Conservation (phyloP, 2,329 filamentous ascomycete genomes). For the Fonsecaea nubica region DNA sequence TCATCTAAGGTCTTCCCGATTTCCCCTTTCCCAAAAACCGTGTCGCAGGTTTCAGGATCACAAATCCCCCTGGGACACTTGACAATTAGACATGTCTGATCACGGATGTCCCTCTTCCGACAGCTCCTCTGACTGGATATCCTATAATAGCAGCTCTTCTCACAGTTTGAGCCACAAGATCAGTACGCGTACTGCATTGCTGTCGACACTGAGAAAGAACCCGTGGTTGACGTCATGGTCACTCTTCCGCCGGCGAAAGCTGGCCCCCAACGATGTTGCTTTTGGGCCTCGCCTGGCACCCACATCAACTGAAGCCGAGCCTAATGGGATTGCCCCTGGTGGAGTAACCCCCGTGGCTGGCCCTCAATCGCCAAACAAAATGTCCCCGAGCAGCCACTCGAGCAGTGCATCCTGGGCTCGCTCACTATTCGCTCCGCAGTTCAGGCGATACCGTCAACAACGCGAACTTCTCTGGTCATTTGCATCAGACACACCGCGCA, state of each 20-base stretch:
- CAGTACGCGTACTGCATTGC: conserved; percentile 8
- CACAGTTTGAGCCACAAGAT: background rate
- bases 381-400: conserved; percentile 17
- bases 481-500: conserved; percentile 10
- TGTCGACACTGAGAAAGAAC: conserved; percentile 23
- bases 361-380: conserved; percentile 11
- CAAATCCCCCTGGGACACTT: background rate
- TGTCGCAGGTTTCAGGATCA: conserved; percentile 11
- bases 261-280: background rate
- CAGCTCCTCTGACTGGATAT: conserved; percentile 31
- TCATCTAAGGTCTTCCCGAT: background rate
- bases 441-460: conserved; percentile 4
- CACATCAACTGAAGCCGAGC: conserved; percentile 7
- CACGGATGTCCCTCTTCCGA: conserved; percentile 15
- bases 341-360: background rate
- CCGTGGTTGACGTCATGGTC: conserved; percentile 32
- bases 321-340: conserved; percentile 2
- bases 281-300: background rate
- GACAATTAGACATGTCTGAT: conserved; percentile 21
- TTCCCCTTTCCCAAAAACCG: background rate
- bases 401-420: conserved; percentile 16
- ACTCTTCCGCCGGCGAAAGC: conserved; percentile 10
- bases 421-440: conserved; percentile 15
- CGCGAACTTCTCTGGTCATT: conserved; percentile 11
- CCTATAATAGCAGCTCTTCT: conserved; percentile 28